Conservation (phyloP, 108 stramenopile species). For the Nitzschia sp. region DNA sequence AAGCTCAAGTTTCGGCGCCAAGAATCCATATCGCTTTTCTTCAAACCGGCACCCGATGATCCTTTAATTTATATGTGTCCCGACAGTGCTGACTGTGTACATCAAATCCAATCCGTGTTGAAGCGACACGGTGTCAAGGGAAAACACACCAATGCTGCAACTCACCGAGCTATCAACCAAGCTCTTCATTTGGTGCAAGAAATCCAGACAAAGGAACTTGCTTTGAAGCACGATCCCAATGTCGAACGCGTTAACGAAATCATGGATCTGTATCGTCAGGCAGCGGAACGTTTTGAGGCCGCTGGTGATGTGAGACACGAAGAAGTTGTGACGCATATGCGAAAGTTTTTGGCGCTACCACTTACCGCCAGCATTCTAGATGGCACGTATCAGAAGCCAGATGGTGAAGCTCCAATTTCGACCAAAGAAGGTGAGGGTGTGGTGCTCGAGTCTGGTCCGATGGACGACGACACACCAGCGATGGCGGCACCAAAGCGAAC, state of each 20-base stretch:
- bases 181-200: constrained; percentile 84
- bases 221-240: constrained; percentile 71
- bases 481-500: constrained; percentile 9
- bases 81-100: constrained; percentile 79
- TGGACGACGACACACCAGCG: constrained; percentile 31
- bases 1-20: constrained; percentile 86
- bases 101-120: constrained; percentile 86
- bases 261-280: constrained; percentile 91
- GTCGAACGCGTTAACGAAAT: constrained; percentile 85
- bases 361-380: constrained; percentile 83
- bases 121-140: constrained; percentile 89
- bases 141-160: constrained; percentile 88
- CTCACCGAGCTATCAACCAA: constrained; percentile 73
- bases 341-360: constrained; percentile 80
- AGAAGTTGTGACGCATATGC: constrained; percentile 87
- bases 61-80: constrained; percentile 91
- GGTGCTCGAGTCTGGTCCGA: constrained; percentile 56
- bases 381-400: constrained; percentile 60
- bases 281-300: constrained; percentile 85
- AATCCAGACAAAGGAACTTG: constrained; percentile 86
- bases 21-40: constrained; percentile 85
- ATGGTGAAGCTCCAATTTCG: constrained; percentile 26
- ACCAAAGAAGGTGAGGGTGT: constrained; percentile 50
- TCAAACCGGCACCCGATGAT: constrained; percentile 86
- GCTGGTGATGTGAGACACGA: constrained; percentile 88